Percentiles rank a stretch among this genome's conserved stretches.
phyloP scores from a whole-genome alignment of 2,329 filamentous ascomycete species.

The Aplosporella prunicola region DNA sequence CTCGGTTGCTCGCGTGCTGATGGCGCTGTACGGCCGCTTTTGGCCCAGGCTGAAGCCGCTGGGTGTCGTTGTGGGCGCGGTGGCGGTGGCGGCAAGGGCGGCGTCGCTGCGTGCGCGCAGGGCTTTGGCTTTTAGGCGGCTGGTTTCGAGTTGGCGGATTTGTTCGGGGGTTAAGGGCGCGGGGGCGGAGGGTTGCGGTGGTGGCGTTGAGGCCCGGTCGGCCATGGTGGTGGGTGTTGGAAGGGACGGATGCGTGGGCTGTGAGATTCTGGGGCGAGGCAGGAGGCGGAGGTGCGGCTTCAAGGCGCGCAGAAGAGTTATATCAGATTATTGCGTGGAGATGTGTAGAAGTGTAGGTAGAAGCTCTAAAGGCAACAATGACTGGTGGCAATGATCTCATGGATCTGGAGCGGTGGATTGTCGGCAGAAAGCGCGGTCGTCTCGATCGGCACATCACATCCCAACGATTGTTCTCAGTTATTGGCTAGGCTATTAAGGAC shows the following conservation, averaged over 20 bases:
- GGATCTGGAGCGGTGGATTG: too few relatives aligned
- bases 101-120: constrained; percentile 63
- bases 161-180: constrained; percentile 52
- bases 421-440: too few relatives aligned
- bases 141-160: constrained; percentile 63
- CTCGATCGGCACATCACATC: too few relatives aligned
- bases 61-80: constrained; percentile 16
- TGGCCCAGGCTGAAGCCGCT: constrained; percentile 45
- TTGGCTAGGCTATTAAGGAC: too few relatives aligned
- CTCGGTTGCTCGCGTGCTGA: constrained; percentile 43
- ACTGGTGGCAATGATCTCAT: too few relatives aligned
- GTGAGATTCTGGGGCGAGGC: background rate
- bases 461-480: too few relatives aligned
- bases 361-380: too few relatives aligned
- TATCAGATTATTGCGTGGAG: too few relatives aligned
- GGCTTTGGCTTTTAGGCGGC: constrained; percentile 79
- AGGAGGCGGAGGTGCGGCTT: too few relatives aligned
- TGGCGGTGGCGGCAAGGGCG: constrained; percentile 16
- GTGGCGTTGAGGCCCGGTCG: constrained; percentile 40
- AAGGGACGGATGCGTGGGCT: background rate
- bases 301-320: too few relatives aligned
- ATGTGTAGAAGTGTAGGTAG: too few relatives aligned
- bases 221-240: constrained; percentile 20
- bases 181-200: constrained; percentile 29
- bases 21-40: constrained; percentile 62